Conservation (phyloP, 768 basidiomycete genomes). For the Scleroderma citrinum region DNA sequence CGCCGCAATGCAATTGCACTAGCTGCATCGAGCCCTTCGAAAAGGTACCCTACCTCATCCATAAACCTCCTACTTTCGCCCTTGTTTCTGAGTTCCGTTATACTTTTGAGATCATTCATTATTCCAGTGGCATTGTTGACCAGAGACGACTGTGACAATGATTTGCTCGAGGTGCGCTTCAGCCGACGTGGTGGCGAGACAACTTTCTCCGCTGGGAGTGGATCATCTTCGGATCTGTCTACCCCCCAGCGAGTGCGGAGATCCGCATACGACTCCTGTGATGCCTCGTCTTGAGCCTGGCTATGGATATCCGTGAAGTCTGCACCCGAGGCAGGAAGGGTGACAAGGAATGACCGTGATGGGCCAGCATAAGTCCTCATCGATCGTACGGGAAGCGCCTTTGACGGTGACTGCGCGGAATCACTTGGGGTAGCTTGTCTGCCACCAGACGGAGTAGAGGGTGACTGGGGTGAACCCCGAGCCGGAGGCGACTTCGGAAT, state of each 20-base stretch:
- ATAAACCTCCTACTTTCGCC: constrained; percentile 76
- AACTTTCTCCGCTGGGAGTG: constrained; percentile 28
- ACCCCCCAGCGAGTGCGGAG: constrained; percentile 78
- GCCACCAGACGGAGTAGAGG: constrained; percentile 15
- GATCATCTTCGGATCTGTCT: constrained; percentile 73
- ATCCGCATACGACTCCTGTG: constrained; percentile 70
- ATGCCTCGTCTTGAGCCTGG: constrained; percentile 43
- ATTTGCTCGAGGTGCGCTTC: constrained; percentile 20
- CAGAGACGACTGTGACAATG: constrained; percentile 32
- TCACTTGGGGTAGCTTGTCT: constrained; percentile 21
- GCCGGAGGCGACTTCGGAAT: constrained; percentile 11
- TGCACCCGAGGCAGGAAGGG: constrained; percentile 39
- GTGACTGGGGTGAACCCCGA: constrained; percentile 17
- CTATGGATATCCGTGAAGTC: constrained; percentile 16
- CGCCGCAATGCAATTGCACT: constrained; percentile 53
- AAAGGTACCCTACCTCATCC: constrained; percentile 80
- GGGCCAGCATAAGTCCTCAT: constrained; percentile 69
- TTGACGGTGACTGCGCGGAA: constrained; percentile 22
- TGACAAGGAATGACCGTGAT: constrained; percentile 75
- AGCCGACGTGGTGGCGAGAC: constrained; percentile 2
- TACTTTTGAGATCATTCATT: constrained; percentile 74
- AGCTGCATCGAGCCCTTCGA: constrained; percentile 64
- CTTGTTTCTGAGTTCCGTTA: constrained; percentile 73
- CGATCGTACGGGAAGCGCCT: constrained; percentile 25
- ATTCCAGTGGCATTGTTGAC: constrained; percentile 42